A percentile compares a stretch with the other conserved stretches of the same genome.
Evolutionary conservation across 768 basidiomycete species (phyloP).

Genomic region (Russula griseocarnosa): DNA sequence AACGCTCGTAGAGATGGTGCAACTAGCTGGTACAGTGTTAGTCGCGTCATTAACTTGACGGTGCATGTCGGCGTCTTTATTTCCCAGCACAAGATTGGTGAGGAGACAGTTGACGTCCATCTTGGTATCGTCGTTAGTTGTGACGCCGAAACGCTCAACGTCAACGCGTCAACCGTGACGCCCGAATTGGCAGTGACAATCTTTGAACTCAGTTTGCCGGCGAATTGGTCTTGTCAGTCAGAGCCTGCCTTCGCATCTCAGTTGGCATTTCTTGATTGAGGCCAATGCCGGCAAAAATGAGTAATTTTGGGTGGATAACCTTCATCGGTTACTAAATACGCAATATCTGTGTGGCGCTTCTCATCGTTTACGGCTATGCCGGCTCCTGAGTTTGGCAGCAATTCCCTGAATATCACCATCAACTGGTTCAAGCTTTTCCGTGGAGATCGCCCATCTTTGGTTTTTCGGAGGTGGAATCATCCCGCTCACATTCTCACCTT

Average conservation of each 20-base stretch:
- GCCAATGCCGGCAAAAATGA: constrained; percentile 19
- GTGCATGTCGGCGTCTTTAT: not conserved
- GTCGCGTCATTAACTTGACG: not conserved
- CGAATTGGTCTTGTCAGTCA: constrained; percentile 13
- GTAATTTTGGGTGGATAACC: constrained; percentile 12
- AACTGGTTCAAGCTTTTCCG: constrained; percentile 3
- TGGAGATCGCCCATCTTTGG: constrained; percentile 2
- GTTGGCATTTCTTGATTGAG: constrained; percentile 14
- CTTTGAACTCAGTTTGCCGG: constrained; percentile 28
- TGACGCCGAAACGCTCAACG: too few relatives aligned
- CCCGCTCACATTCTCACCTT: constrained; percentile 4
- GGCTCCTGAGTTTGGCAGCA: constrained; percentile 7
- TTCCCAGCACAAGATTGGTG: not conserved
- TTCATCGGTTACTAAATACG: constrained; percentile 16
- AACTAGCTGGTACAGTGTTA: not conserved
- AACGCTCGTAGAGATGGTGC: constrained; percentile 7
- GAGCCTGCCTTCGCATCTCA: constrained; percentile 17
- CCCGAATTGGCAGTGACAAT: constrained; percentile 25
- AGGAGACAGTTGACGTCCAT: not conserved
- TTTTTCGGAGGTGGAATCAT: constrained; percentile 2
- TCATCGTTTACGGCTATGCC: constrained; percentile 18
- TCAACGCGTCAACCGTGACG: constrained; percentile 20
- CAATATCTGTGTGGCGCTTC: constrained; percentile 1
- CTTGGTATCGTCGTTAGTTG: not conserved
- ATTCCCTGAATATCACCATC: not conserved